A percentile compares a stretch with the other conserved stretches of the same genome.
Evolutionary conservation across 2,329 filamentous ascomycete species (phyloP).

Genomic region (Alternaria conjuncta): DNA sequence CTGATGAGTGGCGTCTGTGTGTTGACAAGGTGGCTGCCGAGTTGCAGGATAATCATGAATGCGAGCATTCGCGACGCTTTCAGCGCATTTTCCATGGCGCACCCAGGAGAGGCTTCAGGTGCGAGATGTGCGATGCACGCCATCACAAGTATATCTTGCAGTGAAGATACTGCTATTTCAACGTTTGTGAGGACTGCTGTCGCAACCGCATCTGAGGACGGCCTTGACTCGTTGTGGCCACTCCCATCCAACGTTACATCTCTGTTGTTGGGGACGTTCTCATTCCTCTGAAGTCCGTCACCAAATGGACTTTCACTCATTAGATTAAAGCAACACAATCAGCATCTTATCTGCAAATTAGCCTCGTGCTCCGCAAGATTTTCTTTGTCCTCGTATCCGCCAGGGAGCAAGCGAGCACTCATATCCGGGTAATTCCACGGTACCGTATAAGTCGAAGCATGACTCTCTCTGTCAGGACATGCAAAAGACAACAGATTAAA

Average conservation of each 20-base stretch:
- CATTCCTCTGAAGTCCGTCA: not conserved
- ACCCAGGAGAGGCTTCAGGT: constrained; percentile 20
- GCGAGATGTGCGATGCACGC: constrained; percentile 31
- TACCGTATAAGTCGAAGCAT: not conserved
- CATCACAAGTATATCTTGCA: constrained; percentile 31
- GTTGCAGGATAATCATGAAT: constrained; percentile 30
- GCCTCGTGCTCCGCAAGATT: not conserved
- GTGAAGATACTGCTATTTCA: constrained; percentile 28
- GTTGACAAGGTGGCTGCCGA: constrained; percentile 18
- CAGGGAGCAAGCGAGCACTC: not conserved
- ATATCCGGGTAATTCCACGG: constrained; percentile 7
- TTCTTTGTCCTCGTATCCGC: not conserved
- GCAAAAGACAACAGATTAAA: not conserved
- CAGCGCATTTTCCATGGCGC: constrained; percentile 12
- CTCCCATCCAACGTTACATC: too few relatives aligned
- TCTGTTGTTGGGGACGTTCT: not conserved
- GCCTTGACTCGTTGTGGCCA: not conserved
- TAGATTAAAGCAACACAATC: not conserved
- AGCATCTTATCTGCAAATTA: not conserved
- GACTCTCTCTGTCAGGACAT: not conserved
- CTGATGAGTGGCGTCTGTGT: constrained; percentile 8
- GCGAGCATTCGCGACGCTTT: constrained; percentile 27
- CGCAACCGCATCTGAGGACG: constrained; percentile 21
- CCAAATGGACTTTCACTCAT: not conserved
- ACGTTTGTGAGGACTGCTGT: constrained; percentile 32